Evolutionary conservation across 2,329 filamentous ascomycete genomes (phyloP).

Genomic region (Ramularia endophylla): DNA sequence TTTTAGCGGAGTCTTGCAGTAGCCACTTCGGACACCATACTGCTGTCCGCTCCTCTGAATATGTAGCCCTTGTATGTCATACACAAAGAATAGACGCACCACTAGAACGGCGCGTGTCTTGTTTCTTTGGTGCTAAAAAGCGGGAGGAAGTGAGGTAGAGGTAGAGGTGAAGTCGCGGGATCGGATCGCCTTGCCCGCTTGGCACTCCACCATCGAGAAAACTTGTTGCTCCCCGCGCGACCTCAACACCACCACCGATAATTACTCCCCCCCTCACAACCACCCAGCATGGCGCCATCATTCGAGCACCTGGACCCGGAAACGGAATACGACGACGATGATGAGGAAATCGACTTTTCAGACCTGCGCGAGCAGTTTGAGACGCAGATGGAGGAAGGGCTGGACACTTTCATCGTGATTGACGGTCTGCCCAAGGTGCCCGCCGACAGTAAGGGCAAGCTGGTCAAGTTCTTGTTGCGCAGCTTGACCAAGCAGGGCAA

Average conservation of each 20-base stretch:
- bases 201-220: too few relatives aligned
- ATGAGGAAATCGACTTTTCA: slow-evolving; percentile 92
- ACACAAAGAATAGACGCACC: too few relatives aligned
- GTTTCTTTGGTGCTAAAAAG: too few relatives aligned
- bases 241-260: slow-evolving; percentile 1
- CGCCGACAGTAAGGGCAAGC: slow-evolving; percentile 86
- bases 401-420: slow-evolving; percentile 93
- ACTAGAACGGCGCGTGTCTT: too few relatives aligned
- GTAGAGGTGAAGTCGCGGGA: too few relatives aligned
- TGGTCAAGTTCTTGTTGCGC: slow-evolving; percentile 92
- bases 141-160: too few relatives aligned
- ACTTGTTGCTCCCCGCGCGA: neutral
- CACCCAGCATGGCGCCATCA: slow-evolving; percentile 69
- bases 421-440: slow-evolving; percentile 87
- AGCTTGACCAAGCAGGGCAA: slow-evolving; percentile 83
- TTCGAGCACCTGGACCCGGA: slow-evolving; percentile 86
- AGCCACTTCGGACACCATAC: too few relatives aligned
- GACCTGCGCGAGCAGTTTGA: slow-evolving; percentile 93
- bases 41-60: too few relatives aligned
- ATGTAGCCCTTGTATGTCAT: too few relatives aligned
- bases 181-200: too few relatives aligned
- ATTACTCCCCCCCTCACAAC: slow-evolving; percentile 32
- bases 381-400: slow-evolving; percentile 89
- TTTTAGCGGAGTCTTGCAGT: too few relatives aligned
- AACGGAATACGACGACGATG: slow-evolving; percentile 76